phyloP scores from a whole-genome alignment of 2,329 filamentous ascomycete genomes.

The Amauroascus verrucosus region DNA sequence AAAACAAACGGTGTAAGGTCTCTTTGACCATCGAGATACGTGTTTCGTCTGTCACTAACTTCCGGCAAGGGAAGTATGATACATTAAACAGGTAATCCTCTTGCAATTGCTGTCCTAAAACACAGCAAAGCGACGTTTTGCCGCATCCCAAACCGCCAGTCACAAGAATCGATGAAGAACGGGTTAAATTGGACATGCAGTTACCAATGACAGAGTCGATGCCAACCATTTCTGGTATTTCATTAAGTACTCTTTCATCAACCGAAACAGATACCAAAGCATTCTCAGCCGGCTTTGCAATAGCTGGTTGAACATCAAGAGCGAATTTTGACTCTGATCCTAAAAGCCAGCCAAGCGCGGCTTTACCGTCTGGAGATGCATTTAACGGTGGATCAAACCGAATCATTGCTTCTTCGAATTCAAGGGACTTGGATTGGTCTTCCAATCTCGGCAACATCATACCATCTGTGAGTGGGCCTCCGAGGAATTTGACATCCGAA shows the following conservation, averaged over 20 bases:
- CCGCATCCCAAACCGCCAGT: conserved; percentile 84
- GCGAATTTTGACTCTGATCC: conserved; percentile 64
- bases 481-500: conserved; percentile 54
- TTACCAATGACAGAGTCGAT: conserved; percentile 68
- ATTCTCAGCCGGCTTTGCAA: conserved; percentile 52
- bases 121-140: conserved; percentile 70
- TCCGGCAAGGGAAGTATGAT: conserved; percentile 76
- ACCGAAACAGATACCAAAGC: conserved; percentile 32
- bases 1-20: conserved; percentile 71
- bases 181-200: conserved; percentile 63
- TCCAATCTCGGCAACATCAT: conserved; percentile 59
- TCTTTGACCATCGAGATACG: conserved; percentile 86
- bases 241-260: conserved; percentile 47
- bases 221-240: conserved; percentile 60
- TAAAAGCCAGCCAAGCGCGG: conserved; percentile 54
- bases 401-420: conserved; percentile 76
- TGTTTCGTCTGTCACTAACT: conserved; percentile 81
- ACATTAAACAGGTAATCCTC: conserved; percentile 67
- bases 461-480: conserved; percentile 81
- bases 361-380: conserved; percentile 25
- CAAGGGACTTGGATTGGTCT: conserved; percentile 44
- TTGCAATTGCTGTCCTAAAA: conserved; percentile 63
- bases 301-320: conserved; percentile 65
- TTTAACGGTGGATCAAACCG: conserved; percentile 57
- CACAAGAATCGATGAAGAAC: conserved; percentile 79